phyloP scores from a whole-genome alignment of 106 monocot species.

The Dioscorea zingiberensis region DNA sequence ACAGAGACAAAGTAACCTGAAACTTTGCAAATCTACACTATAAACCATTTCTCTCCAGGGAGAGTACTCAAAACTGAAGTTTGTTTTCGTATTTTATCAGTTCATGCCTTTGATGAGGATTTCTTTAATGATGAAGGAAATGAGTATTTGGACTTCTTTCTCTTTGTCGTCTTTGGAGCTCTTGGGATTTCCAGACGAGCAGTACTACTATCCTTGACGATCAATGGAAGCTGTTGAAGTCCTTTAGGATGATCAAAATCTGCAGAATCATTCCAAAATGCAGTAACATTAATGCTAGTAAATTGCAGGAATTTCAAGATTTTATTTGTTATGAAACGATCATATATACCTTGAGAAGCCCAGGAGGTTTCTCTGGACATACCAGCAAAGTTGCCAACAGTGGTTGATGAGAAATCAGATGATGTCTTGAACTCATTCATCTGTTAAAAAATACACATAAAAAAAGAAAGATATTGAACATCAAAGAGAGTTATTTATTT shows the following conservation, averaged over 20 bases:
- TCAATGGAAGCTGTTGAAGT: conserved; percentile 16
- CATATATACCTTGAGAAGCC: conserved; percentile 57
- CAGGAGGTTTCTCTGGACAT: conserved; percentile 55
- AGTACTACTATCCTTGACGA: conserved; percentile 7
- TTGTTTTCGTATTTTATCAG: no score
- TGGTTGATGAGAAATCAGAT: conserved; percentile 46
- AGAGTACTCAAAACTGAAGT: no score
- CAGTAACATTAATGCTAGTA: no score
- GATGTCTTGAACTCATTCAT: conserved; percentile 64
- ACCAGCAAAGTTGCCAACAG: conserved; percentile 9
- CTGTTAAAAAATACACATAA: conserved; percentile 20
- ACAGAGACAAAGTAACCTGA: no score
- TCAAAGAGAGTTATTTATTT: no score
- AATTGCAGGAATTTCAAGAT: no score
- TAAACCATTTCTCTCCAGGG: no score
- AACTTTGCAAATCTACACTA: no score
- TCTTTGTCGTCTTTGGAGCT: conserved; percentile 40
- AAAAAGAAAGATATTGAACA: background rate
- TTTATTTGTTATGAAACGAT: background rate
- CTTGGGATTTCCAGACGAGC: conserved; percentile 27
- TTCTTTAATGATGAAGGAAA: conserved; percentile 26
- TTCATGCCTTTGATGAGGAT: conserved; percentile 10
- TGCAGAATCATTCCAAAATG: no score
- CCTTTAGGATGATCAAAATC: conserved; percentile 52
- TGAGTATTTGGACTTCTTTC: conserved; percentile 28